Conservation (phyloP, 768 basidiomycete species). For the Melanogaster broomeanus region DNA sequence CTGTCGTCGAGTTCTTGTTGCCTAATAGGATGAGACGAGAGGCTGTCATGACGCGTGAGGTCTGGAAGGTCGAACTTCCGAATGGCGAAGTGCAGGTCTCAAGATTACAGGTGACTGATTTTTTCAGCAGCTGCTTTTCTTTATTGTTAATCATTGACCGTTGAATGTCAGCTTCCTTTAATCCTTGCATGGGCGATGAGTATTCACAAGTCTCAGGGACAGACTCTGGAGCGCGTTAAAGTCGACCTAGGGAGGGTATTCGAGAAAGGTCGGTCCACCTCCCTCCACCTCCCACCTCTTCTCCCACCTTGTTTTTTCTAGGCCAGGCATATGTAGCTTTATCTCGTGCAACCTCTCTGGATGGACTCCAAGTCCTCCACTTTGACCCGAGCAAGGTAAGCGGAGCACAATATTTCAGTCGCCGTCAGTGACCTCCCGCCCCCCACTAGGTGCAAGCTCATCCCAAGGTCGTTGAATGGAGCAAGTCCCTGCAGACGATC, state of each 20-base stretch:
- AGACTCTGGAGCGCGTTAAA: slow-evolving; percentile 92
- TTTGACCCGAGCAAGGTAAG: slow-evolving; percentile 75
- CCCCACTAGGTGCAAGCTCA: slow-evolving; percentile 66
- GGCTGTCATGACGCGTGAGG: slow-evolving; percentile 65
- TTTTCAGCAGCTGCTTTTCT: neutral
- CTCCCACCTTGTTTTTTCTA: slow-evolving; percentile 26
- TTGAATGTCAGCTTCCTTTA: slow-evolving; percentile 64
- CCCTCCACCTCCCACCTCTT: neutral
- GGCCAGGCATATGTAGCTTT: slow-evolving; percentile 92
- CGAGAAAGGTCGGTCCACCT: slow-evolving; percentile 70
- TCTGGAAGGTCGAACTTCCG: slow-evolving; percentile 88
- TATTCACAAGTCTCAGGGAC: slow-evolving; percentile 98
- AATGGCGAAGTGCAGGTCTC: slow-evolving; percentile 81
- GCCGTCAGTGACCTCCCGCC: slow-evolving; percentile 4
- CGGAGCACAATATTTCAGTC: neutral
- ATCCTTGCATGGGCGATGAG: slow-evolving; percentile 98
- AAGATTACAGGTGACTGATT: slow-evolving; percentile 66
- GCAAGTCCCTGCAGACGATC: slow-evolving; percentile 57
- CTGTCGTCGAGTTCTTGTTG: slow-evolving; percentile 77
- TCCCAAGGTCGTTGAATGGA: slow-evolving; percentile 73
- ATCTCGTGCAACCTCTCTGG: slow-evolving; percentile 84
- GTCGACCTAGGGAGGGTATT: slow-evolving; percentile 93
- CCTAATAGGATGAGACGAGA: slow-evolving; percentile 56
- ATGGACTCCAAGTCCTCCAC: slow-evolving; percentile 82
- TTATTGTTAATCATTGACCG: slow-evolving; percentile 4